Conservation (phyloP, 2,329 filamentous ascomycete genomes). For the Colletotrichum sp. region DNA sequence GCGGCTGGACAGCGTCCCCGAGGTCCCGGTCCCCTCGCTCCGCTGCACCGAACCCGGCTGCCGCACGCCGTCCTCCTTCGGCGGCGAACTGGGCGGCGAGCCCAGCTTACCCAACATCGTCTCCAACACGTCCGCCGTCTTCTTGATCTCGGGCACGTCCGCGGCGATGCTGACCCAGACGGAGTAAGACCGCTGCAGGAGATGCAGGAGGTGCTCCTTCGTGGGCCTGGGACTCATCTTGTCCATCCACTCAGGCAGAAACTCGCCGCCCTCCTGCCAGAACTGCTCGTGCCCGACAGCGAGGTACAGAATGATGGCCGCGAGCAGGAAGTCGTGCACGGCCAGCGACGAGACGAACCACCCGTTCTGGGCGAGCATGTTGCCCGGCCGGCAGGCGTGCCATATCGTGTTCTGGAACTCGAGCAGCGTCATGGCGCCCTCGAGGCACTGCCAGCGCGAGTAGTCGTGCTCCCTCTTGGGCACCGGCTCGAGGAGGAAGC, state of each 20-base stretch:
- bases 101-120: conserved; percentile 51
- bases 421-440: conserved; percentile 54
- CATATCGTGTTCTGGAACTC: conserved; percentile 52
- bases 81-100: conserved; percentile 27
- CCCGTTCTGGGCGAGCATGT: conserved; percentile 53
- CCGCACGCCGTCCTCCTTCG: not conserved
- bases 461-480: conserved; percentile 53
- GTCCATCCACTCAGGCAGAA: conserved; percentile 35
- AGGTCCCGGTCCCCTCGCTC: not conserved
- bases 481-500: conserved; percentile 51
- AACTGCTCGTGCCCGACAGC: conserved; percentile 49
- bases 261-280: conserved; percentile 35
- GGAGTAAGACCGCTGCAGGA: conserved; percentile 46
- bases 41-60: conserved; percentile 20
- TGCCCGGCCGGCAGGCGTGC: conserved; percentile 57
- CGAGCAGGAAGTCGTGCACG: conserved; percentile 66
- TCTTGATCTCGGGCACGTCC: conserved; percentile 44
- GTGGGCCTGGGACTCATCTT: conserved; percentile 34
- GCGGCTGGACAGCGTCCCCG: conserved; percentile 22
- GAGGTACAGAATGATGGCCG: conserved; percentile 65
- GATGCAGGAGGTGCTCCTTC: conserved; percentile 42
- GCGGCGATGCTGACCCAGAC: conserved; percentile 49
- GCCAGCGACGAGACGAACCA: conserved; percentile 65
- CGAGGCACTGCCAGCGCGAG: conserved; percentile 55
- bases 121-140: conserved; percentile 50